These are phyloP conservation scores for Melanomma pulvis-pyrius DNA, from an alignment of 495 filamentous ascomycete genomes.

Conservation along the genomic window DNA sequence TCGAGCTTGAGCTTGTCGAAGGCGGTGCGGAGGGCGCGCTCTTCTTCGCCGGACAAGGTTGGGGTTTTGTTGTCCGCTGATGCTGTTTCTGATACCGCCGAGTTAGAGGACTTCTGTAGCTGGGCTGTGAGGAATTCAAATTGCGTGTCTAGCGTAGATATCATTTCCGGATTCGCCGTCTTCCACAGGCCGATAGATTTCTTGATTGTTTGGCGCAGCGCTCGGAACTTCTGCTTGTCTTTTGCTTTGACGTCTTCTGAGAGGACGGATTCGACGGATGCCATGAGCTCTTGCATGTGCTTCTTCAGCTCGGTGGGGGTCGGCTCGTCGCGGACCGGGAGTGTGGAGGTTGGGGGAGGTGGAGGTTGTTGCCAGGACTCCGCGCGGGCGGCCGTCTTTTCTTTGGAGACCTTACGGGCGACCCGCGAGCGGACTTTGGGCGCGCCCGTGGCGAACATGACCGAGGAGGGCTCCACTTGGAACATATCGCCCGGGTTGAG, in stretches of 20 bases:
- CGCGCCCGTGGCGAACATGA: slow-evolving; percentile 82
- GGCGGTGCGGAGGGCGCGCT: slow-evolving; percentile 45
- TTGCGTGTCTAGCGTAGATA: slow-evolving; percentile 57
- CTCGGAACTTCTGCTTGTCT: slow-evolving; percentile 34
- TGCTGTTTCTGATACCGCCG: not conserved
- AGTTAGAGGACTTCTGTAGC: slow-evolving; percentile 21
- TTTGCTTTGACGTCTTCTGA: slow-evolving; percentile 42
- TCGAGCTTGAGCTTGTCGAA: slow-evolving; percentile 67
- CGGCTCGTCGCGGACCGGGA: slow-evolving; percentile 42
- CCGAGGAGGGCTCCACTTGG: slow-evolving; percentile 85
- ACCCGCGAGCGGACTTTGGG: slow-evolving; percentile 61
- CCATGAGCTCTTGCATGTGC: slow-evolving; percentile 28
- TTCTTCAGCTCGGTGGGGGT: slow-evolving; percentile 30
- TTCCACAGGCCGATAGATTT: slow-evolving; percentile 57
- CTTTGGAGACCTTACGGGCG: slow-evolving; percentile 17
- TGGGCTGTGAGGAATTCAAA: slow-evolving; percentile 48
- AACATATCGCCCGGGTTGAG: slow-evolving; percentile 98
- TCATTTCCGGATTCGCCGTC: slow-evolving; percentile 44
- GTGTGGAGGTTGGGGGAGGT: slow-evolving; percentile 49
- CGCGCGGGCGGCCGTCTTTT: slow-evolving; percentile 9
- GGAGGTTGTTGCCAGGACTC: slow-evolving; percentile 33
- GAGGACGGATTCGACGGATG: slow-evolving; percentile 24
- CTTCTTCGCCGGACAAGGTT: slow-evolving; percentile 24
- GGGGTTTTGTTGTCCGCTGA: slow-evolving; percentile 9
- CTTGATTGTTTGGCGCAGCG: slow-evolving; percentile 44